A percentile compares a stretch with the other conserved stretches of the same genome.
Evolutionary conservation across 371 early-diverging fungal species (phyloP).

Genomic region (Actinomortierella wolfii): DNA sequence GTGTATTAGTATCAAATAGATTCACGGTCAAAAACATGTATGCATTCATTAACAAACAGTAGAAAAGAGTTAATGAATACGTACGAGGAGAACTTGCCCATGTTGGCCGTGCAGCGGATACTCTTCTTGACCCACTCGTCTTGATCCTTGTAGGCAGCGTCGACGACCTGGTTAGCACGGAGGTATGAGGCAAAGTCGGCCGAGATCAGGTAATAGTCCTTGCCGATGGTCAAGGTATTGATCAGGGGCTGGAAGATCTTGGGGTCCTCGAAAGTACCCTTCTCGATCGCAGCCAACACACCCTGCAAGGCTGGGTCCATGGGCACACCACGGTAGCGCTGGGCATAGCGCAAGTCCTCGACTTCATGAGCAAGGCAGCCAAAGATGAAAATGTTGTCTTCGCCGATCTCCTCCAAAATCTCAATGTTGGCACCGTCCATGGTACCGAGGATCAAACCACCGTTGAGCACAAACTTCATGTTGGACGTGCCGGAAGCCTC

Average conservation of each 20-base stretch:
- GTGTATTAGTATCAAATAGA: slow-evolving; percentile 1
- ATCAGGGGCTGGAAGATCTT: slow-evolving; percentile 74
- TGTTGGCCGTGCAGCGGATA: slow-evolving; percentile 85
- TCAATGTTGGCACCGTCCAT: slow-evolving; percentile 94
- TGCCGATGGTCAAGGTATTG: slow-evolving; percentile 77
- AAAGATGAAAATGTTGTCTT: slow-evolving; percentile 94
- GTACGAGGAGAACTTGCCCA: slow-evolving; percentile 88
- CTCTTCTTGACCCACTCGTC: slow-evolving; percentile 81
- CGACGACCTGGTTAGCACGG: slow-evolving; percentile 74
- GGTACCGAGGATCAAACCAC: slow-evolving; percentile 89
- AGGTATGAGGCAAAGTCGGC: slow-evolving; percentile 85
- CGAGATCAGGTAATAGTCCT: slow-evolving; percentile 87
- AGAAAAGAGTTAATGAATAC: slow-evolving; percentile 20
- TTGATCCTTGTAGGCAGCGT: slow-evolving; percentile 76
- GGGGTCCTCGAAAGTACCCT: slow-evolving; percentile 80
- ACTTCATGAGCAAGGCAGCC: slow-evolving; percentile 86
- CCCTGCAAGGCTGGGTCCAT: slow-evolving; percentile 76
- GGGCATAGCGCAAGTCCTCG: slow-evolving; percentile 85
- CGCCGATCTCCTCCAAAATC: slow-evolving; percentile 91
- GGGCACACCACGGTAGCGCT: slow-evolving; percentile 72
- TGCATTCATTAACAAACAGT: too few species aligned
- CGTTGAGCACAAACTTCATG: slow-evolving; percentile 97
- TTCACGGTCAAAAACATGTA: not conserved
- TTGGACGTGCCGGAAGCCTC: slow-evolving; percentile 97
- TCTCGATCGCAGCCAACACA: slow-evolving; percentile 76